Conservation (phyloP, 1,139 yeast species). For the Pneumocystis oryctolagi region DNA sequence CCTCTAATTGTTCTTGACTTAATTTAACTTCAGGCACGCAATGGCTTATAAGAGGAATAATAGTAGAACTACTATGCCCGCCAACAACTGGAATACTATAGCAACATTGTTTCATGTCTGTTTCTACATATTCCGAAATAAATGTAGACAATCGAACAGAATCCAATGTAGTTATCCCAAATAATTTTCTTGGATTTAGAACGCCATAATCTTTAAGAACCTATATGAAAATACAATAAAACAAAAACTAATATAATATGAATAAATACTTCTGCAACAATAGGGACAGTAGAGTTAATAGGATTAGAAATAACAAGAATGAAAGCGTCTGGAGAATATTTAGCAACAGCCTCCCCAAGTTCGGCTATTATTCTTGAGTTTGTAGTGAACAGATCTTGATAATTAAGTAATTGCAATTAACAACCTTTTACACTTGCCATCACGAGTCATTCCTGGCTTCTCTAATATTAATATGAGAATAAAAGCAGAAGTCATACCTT, state of each 20-base stretch:
- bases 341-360: conserved; percentile 67
- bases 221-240: conserved; percentile 11
- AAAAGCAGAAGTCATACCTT: conserved; percentile 29
- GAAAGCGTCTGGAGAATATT: conserved; percentile 57
- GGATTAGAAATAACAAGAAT: conserved; percentile 81
- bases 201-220: conserved; percentile 60
- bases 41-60: conserved; percentile 70
- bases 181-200: conserved; percentile 64
- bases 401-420: not conserved
- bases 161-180: conserved; percentile 89
- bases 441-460: conserved; percentile 97
- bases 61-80: conserved; percentile 93
- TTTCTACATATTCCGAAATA: conserved; percentile 34
- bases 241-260: not conserved
- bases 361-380: conserved; percentile 82
- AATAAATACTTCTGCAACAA: conserved; percentile 46
- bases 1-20: conserved; percentile 45
- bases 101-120: conserved; percentile 35
- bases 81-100: conserved; percentile 76
- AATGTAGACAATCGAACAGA: conserved; percentile 81
- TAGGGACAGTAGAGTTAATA: conserved; percentile 88
- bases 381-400: conserved; percentile 66
- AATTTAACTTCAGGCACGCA: conserved; percentile 37
- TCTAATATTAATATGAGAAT: not conserved
- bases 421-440: conserved; percentile 21